Evolutionary conservation across 2,329 filamentous ascomycete genomes (phyloP).

Genomic region (Trichoderma polysporum): DNA sequence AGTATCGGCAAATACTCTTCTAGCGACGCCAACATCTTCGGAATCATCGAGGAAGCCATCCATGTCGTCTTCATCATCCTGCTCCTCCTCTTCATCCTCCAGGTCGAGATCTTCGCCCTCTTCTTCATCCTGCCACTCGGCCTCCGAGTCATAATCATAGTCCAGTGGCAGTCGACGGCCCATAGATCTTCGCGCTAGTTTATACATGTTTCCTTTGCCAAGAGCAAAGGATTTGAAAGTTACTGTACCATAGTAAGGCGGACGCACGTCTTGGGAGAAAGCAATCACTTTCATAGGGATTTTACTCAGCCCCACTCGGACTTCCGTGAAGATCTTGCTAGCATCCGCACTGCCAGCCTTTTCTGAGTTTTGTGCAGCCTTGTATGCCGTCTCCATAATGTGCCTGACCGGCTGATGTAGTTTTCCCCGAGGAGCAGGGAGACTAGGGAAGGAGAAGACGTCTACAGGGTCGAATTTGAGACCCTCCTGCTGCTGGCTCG

Average conservation of each 20-base stretch:
- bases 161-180: slow-evolving; percentile 61
- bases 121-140: slow-evolving; percentile 76
- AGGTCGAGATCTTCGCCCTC: slow-evolving; percentile 67
- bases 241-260: slow-evolving; percentile 70
- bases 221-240: slow-evolving; percentile 56
- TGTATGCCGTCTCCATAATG: slow-evolving; percentile 58
- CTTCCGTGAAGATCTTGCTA: slow-evolving; percentile 35
- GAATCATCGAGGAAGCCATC: slow-evolving; percentile 88
- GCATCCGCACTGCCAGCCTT: slow-evolving; percentile 37
- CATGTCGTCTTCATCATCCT: slow-evolving; percentile 79
- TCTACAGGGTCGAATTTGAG: slow-evolving; percentile 45
- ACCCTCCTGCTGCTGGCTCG: slow-evolving; percentile 44
- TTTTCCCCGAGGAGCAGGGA: slow-evolving; percentile 45
- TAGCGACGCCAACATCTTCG: slow-evolving; percentile 61
- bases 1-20: slow-evolving; percentile 63
- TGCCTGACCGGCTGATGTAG: slow-evolving; percentile 56
- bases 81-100: slow-evolving; percentile 67
- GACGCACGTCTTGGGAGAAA: slow-evolving; percentile 65
- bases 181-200: slow-evolving; percentile 55
- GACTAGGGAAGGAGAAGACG: slow-evolving; percentile 46
- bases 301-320: slow-evolving; percentile 44
- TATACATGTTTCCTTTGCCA: slow-evolving; percentile 47
- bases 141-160: slow-evolving; percentile 85
- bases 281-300: slow-evolving; percentile 64
- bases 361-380: slow-evolving; percentile 44